Conservation (phyloP, 2,329 filamentous ascomycete species). For the Coniochaeta hoffmannii region DNA sequence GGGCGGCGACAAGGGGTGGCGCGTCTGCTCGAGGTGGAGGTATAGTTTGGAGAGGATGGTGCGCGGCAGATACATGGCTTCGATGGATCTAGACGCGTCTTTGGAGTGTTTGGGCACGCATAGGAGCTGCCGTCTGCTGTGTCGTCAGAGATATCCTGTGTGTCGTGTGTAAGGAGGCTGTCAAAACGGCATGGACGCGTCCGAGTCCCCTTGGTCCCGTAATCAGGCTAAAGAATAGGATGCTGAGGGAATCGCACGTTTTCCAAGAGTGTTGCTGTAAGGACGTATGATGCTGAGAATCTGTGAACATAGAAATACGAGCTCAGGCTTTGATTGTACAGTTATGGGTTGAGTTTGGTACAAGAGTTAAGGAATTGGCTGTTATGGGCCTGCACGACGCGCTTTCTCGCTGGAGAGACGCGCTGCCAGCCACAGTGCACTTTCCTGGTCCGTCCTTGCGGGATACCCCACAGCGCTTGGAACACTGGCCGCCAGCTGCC, state of each 20-base stretch:
- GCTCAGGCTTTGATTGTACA: not conserved
- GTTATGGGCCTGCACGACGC: not conserved
- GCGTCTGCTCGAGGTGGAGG: conserved; percentile 74
- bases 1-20: conserved; percentile 84
- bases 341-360: not conserved
- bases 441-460: not conserved
- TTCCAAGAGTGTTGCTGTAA: not conserved
- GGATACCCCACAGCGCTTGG: not conserved
- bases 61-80: conserved; percentile 86
- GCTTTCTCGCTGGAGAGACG: not conserved
- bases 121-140: conserved; percentile 13
- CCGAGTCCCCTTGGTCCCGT: not conserved
- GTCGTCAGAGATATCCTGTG: not conserved
- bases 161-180: not conserved
- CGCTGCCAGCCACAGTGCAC: not conserved
- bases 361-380: not conserved
- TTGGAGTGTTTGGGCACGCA: conserved; percentile 20
- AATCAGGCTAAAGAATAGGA: too few species aligned
- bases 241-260: too few species aligned
- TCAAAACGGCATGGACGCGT: not conserved
- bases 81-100: conserved; percentile 22
- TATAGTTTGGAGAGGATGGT: conserved; percentile 86
- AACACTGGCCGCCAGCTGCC: not conserved
- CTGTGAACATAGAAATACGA: not conserved
- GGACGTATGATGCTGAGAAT: too few species aligned